These are phyloP conservation scores for Helminthosporium solani DNA, from an alignment of 2,329 filamentous ascomycete genomes.

Conservation along the genomic window DNA sequence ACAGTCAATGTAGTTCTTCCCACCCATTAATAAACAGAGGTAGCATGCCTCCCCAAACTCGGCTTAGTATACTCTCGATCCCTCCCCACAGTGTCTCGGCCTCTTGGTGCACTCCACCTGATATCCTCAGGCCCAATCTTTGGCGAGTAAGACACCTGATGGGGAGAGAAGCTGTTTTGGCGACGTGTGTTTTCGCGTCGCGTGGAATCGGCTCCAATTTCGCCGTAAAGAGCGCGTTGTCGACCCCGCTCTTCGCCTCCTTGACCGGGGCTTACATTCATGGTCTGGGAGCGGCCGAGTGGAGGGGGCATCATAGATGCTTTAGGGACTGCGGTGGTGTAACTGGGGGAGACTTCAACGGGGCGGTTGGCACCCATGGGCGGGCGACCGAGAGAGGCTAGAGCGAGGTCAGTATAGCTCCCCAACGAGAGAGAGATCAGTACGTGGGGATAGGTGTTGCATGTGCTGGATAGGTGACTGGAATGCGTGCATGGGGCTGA, in stretches of 20 bases:
- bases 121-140: slow-evolving; percentile 42
- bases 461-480: too few species aligned
- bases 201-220: slow-evolving; percentile 19
- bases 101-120: slow-evolving; percentile 25
- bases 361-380: slow-evolving; percentile 37
- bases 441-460: neutral
- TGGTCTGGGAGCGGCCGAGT: slow-evolving; percentile 27
- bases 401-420: slow-evolving; percentile 3
- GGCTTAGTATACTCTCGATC: slow-evolving; percentile 29
- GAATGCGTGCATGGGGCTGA: too few species aligned
- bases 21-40: slow-evolving; percentile 30
- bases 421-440: too few species aligned
- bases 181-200: slow-evolving; percentile 19
- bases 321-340: slow-evolving; percentile 15
- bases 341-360: slow-evolving; percentile 15
- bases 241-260: slow-evolving; percentile 25
- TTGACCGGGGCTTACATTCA: slow-evolving; percentile 25
- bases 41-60: slow-evolving; percentile 23
- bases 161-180: slow-evolving; percentile 34
- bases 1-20: neutral
- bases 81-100: slow-evolving; percentile 16
- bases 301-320: slow-evolving; percentile 16
- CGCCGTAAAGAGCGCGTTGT: slow-evolving; percentile 25
- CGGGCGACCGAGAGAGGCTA: slow-evolving; percentile 30
- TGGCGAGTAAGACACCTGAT: slow-evolving; percentile 32